Conservation (phyloP, 345 rosid genomes). For the Dipteronia dyeriana region DNA sequence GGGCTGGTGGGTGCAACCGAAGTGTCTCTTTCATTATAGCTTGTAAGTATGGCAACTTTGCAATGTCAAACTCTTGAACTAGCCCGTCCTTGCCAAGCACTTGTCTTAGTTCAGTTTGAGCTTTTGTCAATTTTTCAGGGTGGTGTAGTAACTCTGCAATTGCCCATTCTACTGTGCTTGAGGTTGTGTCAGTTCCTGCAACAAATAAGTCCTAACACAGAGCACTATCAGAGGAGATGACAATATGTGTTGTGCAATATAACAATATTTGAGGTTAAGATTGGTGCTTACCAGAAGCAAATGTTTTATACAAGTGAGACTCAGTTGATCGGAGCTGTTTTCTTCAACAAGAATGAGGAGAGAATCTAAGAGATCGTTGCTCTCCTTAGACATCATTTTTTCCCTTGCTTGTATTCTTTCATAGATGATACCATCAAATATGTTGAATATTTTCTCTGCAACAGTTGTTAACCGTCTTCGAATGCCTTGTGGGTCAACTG, state of each 20-base stretch:
- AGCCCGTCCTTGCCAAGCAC: constrained; percentile 30
- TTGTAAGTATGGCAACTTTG: constrained; percentile 32
- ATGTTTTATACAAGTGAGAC: constrained; percentile 29
- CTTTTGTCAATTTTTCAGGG: constrained; percentile 21
- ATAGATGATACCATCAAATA: constrained; percentile 16
- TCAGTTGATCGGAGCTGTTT: constrained; percentile 3
- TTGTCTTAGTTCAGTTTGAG: constrained; percentile 27
- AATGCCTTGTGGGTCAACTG: neutral
- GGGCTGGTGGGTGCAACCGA: constrained; percentile 43
- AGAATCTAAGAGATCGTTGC: constrained; percentile 39
- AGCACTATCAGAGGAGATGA: no score
- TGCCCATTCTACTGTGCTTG: constrained; percentile 39
- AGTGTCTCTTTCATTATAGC: constrained; percentile 46
- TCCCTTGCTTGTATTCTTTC: constrained; percentile 4
- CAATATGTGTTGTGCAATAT: no score
- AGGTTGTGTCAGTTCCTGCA: constrained; percentile 50
- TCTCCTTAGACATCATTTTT: neutral
- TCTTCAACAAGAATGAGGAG: constrained; percentile 32
- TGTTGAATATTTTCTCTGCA: neutral
- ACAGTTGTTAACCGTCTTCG: no score
- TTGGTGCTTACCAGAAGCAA: constrained; percentile 18
- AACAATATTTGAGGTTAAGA: no score
- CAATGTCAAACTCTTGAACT: constrained; percentile 36
- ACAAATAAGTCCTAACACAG: constrained; percentile 38
- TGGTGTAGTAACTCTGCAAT: constrained; percentile 22